Evolutionary conservation across 1,139 yeast genomes (phyloP).

Genomic region (Eremothecium coryli): DNA sequence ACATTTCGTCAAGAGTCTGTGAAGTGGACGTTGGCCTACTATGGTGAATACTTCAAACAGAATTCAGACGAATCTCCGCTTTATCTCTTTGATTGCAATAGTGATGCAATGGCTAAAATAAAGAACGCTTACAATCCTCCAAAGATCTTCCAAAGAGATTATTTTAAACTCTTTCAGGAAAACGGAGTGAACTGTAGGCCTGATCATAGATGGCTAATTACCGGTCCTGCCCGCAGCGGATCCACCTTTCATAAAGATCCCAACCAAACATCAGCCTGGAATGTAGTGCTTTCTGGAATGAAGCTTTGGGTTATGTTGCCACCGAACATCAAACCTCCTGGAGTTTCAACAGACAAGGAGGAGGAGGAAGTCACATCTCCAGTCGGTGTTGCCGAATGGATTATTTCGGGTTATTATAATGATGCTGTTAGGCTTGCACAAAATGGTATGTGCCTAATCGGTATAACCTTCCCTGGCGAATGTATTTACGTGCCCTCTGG

Average conservation of each 20-base stretch:
- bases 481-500: slow-evolving; percentile 85
- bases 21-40: slow-evolving; percentile 61
- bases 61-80: slow-evolving; percentile 77
- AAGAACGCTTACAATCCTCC: slow-evolving; percentile 50
- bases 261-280: slow-evolving; percentile 86
- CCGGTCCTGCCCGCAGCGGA: slow-evolving; percentile 75
- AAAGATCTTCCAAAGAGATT: slow-evolving; percentile 42
- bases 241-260: slow-evolving; percentile 93
- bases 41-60: slow-evolving; percentile 48
- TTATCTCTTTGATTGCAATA: slow-evolving; percentile 73
- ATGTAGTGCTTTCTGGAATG: slow-evolving; percentile 61
- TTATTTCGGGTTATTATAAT: slow-evolving; percentile 67
- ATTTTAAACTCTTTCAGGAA: slow-evolving; percentile 38
- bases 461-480: slow-evolving; percentile 73
- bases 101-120: slow-evolving; percentile 51
- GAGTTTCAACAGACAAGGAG: slow-evolving; percentile 64
- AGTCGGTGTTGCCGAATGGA: slow-evolving; percentile 86
- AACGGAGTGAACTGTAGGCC: slow-evolving; percentile 52
- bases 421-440: slow-evolving; percentile 37
- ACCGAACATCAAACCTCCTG: slow-evolving; percentile 70
- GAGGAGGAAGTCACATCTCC: slow-evolving; percentile 92
- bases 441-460: slow-evolving; percentile 44
- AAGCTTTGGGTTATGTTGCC: slow-evolving; percentile 90
- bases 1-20: slow-evolving; percentile 78
- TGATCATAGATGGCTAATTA: slow-evolving; percentile 82